phyloP scores from a whole-genome alignment of 805 yeast genomes.

The Saccharomycopsis microspora region DNA sequence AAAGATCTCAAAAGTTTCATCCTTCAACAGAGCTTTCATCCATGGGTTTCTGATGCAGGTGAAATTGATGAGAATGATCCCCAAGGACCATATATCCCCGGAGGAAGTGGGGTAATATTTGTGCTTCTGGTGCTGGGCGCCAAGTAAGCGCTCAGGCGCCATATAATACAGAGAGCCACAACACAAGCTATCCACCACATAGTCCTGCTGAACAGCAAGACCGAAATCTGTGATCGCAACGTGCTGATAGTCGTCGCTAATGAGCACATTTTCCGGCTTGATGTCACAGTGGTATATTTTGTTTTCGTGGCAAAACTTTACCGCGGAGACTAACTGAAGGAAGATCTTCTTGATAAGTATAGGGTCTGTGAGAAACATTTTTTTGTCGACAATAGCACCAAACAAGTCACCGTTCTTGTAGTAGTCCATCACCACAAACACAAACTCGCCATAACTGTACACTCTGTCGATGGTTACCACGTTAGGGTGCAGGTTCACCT shows the following conservation, averaged over 20 bases:
- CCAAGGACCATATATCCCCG: slow-evolving; percentile 84
- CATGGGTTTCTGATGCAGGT: slow-evolving; percentile 84
- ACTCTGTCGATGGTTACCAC: slow-evolving; percentile 68
- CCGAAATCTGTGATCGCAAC: slow-evolving; percentile 82
- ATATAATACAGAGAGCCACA: slow-evolving; percentile 84
- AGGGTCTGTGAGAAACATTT: slow-evolving; percentile 45
- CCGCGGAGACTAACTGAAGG: slow-evolving; percentile 71
- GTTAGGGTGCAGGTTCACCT: slow-evolving; percentile 70
- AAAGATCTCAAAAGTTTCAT: slow-evolving; percentile 55
- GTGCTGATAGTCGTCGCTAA: slow-evolving; percentile 42
- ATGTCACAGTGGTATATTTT: slow-evolving; percentile 90
- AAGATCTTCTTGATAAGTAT: slow-evolving; percentile 45
- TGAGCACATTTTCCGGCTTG: slow-evolving; percentile 88
- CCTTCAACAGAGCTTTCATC: slow-evolving; percentile 64
- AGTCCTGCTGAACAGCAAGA: slow-evolving; percentile 52
- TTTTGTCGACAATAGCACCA: slow-evolving; percentile 68
- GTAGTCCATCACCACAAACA: slow-evolving; percentile 75
- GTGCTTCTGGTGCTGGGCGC: slow-evolving; percentile 20
- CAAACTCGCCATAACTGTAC: slow-evolving; percentile 30
- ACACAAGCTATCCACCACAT: slow-evolving; percentile 58
- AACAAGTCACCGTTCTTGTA: slow-evolving; percentile 80
- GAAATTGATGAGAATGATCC: slow-evolving; percentile 68
- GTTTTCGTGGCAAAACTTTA: slow-evolving; percentile 69
- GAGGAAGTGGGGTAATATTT: slow-evolving; percentile 53
- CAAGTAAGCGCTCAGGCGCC: slow-evolving; percentile 76